Conservation (phyloP, 371 early-diverging fungal genomes). For the Saksenaea oblongispora region DNA sequence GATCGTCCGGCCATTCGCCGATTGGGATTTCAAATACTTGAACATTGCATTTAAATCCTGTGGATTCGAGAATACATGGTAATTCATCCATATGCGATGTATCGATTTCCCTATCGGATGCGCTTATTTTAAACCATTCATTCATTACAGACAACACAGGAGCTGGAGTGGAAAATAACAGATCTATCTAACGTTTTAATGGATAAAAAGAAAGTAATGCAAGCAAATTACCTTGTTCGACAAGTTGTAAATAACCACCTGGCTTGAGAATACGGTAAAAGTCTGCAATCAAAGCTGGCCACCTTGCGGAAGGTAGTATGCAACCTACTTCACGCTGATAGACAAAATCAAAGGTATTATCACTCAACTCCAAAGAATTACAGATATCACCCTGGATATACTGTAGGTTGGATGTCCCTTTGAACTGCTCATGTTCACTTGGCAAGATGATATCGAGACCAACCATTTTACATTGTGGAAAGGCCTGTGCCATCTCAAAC, state of each 20-base stretch:
- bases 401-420: conserved; percentile 12
- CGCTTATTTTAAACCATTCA: conserved; percentile 42
- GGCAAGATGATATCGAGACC: conserved; percentile 24
- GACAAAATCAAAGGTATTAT: conserved; percentile 61
- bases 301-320: conserved; percentile 38
- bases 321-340: conserved; percentile 58
- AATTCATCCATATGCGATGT: conserved; percentile 17
- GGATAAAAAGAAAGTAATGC: background rate
- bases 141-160: conserved; percentile 43
- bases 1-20: conserved; percentile 11
- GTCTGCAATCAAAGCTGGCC: conserved; percentile 38
- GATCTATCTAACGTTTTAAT: conserved; percentile 14
- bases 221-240: conserved; percentile 33
- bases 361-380: conserved; percentile 29
- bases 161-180: conserved; percentile 31
- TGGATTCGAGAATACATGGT: conserved; percentile 16
- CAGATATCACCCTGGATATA: conserved; percentile 36
- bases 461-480: conserved; percentile 32
- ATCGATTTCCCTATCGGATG: conserved; percentile 29
- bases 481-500: conserved; percentile 23
- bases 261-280: conserved; percentile 43
- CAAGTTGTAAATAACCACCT: conserved; percentile 51
- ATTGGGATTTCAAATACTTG: background rate
- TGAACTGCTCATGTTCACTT: background rate
- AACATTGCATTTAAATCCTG: conserved; percentile 26